These are phyloP conservation scores for Trichoderma sp. DNA, from an alignment of 2,329 filamentous ascomycete species.

Conservation along the genomic window DNA sequence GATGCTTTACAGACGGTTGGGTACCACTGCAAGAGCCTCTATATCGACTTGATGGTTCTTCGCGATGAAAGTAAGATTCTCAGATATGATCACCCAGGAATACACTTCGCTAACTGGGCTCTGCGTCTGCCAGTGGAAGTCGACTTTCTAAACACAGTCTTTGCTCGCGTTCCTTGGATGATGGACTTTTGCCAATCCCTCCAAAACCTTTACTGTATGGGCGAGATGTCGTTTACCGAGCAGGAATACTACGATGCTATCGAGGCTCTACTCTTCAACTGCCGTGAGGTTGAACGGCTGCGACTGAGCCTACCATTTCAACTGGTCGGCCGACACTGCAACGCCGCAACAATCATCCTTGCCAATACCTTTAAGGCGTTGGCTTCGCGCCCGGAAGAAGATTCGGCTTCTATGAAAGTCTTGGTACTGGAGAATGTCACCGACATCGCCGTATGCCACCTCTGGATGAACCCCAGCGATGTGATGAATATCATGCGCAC, in stretches of 20 bases:
- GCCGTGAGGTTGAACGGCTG: slow-evolving; percentile 47
- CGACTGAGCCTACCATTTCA: slow-evolving; percentile 55
- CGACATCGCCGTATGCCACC: slow-evolving; percentile 48
- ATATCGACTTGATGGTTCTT: slow-evolving; percentile 55
- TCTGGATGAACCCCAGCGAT: slow-evolving; percentile 55
- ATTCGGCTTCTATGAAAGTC: slow-evolving; percentile 44
- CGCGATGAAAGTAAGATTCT: slow-evolving; percentile 49
- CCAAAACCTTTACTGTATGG: slow-evolving; percentile 50
- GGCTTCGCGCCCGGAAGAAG: slow-evolving; percentile 47
- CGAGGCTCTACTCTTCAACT: slow-evolving; percentile 46
- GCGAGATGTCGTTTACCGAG: slow-evolving; percentile 51
- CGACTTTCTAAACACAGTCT: slow-evolving; percentile 48
- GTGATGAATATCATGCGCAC: slow-evolving; percentile 49
- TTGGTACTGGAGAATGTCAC: slow-evolving; percentile 54
- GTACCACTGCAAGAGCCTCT: slow-evolving; percentile 50
- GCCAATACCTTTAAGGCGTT: slow-evolving; percentile 54
- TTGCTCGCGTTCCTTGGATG: slow-evolving; percentile 49
- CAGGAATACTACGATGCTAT: slow-evolving; percentile 46
- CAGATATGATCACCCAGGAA: not conserved
- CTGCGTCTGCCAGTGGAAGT: slow-evolving; percentile 47
- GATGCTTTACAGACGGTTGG: slow-evolving; percentile 49
- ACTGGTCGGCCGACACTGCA: slow-evolving; percentile 47
- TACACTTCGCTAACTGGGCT: slow-evolving; percentile 18
- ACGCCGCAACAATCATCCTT: slow-evolving; percentile 52
- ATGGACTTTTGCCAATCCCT: slow-evolving; percentile 46